A percentile compares a stretch with the other conserved stretches of the same genome.
Conservation (phyloP, 129 eudicot genomes). For the Solidago caesia region DNA sequence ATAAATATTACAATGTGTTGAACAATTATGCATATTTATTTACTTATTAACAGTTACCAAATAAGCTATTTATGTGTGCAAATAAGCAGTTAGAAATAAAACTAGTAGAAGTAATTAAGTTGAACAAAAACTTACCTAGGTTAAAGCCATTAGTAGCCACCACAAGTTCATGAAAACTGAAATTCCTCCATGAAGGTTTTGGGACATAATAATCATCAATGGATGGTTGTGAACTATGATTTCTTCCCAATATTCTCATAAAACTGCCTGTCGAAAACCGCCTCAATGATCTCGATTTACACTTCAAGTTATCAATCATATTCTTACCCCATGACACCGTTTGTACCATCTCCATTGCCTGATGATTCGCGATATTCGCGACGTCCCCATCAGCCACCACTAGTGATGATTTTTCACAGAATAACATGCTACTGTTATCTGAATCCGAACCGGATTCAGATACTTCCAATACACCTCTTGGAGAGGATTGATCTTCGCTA, state of each 20-base stretch:
- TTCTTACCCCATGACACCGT: slow-evolving; percentile 48
- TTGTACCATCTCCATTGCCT: slow-evolving; percentile 17
- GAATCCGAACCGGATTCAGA: slow-evolving; percentile 58
- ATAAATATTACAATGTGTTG: too few relatives aligned
- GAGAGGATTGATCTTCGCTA: slow-evolving; percentile 50
- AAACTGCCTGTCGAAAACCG: slow-evolving; percentile 46
- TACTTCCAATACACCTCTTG: slow-evolving; percentile 64
- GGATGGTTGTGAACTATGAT: slow-evolving; percentile 42
- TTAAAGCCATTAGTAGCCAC: slow-evolving; percentile 70
- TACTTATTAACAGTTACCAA: too few relatives aligned
- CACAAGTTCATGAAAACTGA: slow-evolving; percentile 51
- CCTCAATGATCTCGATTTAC: slow-evolving; percentile 47
- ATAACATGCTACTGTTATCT: slow-evolving; percentile 40
- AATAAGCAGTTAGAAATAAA: too few relatives aligned
- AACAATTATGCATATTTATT: too few relatives aligned
- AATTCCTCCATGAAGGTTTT: slow-evolving; percentile 89
- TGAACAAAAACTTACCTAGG: slow-evolving; percentile 42
- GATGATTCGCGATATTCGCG: neutral
- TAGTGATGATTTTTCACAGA: slow-evolving; percentile 24
- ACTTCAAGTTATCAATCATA: slow-evolving; percentile 38
- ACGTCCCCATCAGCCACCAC: slow-evolving; percentile 1
- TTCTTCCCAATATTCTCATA: slow-evolving; percentile 51
- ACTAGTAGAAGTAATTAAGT: neutral
- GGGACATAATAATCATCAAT: slow-evolving; percentile 40
- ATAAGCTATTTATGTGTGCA: neutral